Evolutionary conservation across 345 rosid species (phyloP).

Genomic region (Theobroma cacao): DNA sequence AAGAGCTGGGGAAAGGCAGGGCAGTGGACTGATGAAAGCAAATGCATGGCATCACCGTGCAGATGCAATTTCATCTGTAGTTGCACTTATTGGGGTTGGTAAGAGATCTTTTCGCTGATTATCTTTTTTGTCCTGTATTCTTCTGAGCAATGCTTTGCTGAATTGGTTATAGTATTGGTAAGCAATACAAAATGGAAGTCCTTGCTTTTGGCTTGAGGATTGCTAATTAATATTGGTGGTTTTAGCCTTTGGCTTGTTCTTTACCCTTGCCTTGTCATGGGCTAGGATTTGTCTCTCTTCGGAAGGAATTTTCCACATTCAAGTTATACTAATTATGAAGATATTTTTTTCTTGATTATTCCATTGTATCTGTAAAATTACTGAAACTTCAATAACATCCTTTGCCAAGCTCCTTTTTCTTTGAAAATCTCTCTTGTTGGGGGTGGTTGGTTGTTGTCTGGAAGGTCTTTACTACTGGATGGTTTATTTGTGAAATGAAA

Average conservation of each 20-base stretch:
- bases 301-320: background rate
- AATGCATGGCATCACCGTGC: constrained; percentile 99
- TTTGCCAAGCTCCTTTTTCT: too few species aligned
- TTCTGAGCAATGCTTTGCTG: background rate
- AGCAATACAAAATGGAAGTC: background rate
- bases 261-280: background rate
- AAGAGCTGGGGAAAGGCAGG: constrained; percentile 80
- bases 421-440: background rate
- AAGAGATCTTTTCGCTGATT: background rate
- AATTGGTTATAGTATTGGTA: background rate
- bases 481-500: background rate
- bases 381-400: background rate
- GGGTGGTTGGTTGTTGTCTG: background rate
- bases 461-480: too few species aligned
- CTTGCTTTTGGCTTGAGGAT: background rate
- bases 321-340: background rate
- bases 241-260: constrained; percentile 1
- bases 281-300: too few species aligned
- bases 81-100: constrained; percentile 76
- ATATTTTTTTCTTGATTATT: background rate
- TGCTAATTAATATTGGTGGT: constrained; percentile 28
- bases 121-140: background rate
- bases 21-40: constrained; percentile 95
- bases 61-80: constrained; percentile 88
- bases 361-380: background rate